Evolutionary conservation across 139 green algal genomes (phyloP), one percentile per base, ranked within the genome.

Genomic region (Dunaliella primolecta): DNA sequence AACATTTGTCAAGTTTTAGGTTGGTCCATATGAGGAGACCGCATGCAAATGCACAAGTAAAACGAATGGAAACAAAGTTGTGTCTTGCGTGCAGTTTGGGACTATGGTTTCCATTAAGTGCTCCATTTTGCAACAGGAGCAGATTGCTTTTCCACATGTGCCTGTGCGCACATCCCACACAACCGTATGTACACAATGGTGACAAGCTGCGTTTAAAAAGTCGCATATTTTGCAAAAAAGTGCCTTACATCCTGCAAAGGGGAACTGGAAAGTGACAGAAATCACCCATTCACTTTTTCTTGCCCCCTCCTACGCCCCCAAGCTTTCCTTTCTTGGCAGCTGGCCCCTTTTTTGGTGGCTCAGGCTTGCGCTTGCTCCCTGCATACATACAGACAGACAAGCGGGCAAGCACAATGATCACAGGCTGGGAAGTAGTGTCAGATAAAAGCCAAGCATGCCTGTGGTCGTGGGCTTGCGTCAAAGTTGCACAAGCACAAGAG

Each of bases 311-410:
- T 36, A 91, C 80, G 0, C 80, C 88, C 0, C 88, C 88, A 27
- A 86, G 77, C 82, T 89, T 89, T 30, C 88, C 85, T 85, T 91
- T 91, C 81, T 91, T 91, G 3, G 88, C 85, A 3, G 82, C 82
- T 29, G 81, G 81, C 57, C 34, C 81, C 7, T 82, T 85, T 1
- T 36, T 80, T 2, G 83, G 64, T 72, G 36, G 78, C 34, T 1
- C 86, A 3, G 78, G 79, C 74, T 89, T 89, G 31, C 86, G 78
- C 78, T 89, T 89, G 78, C 35, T 55, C 71, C 24, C 76, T 84
- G 85, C 11, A 80, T 33, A 25, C 21, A 46, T 29, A 2, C 21
- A 0, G 1, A 32, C 7, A 3, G 36, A 33, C 15, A 31, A 33
- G 1, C 29, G 56, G 1, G 3, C 30, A 64, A 78, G 37, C 56